Evolutionary conservation across 768 basidiomycete species (phyloP).

Genomic region (Pisolithus orientalis): DNA sequence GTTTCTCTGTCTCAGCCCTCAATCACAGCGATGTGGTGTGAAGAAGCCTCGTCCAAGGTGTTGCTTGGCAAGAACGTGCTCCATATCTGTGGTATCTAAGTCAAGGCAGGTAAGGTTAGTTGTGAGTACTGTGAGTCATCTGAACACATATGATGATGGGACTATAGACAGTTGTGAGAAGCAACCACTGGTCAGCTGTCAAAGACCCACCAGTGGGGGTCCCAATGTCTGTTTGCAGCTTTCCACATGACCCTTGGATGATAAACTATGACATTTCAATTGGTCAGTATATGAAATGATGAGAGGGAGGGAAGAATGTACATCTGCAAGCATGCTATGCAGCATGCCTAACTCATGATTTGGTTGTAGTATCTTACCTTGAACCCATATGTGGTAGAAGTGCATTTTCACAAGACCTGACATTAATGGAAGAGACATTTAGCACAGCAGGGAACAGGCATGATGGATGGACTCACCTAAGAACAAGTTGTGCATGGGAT

Average conservation of each 20-base stretch:
- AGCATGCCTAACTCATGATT: not conserved
- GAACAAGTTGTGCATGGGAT: conserved; percentile 25
- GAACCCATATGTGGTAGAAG: conserved; percentile 23
- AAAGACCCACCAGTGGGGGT: conserved; percentile 29
- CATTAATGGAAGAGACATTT: not conserved
- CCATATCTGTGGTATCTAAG: conserved; percentile 13
- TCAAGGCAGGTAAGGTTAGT: not conserved
- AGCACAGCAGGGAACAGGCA: not conserved
- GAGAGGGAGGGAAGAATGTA: not conserved
- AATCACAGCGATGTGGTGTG: too few species aligned
- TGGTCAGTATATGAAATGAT: not conserved
- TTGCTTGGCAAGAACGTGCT: too few species aligned
- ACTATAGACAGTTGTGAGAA: conserved; percentile 22
- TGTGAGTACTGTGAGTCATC: not conserved
- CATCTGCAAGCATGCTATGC: not conserved
- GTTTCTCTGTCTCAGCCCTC: too few species aligned
- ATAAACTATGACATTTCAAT: not conserved
- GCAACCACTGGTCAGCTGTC: conserved; percentile 30
- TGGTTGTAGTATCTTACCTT: conserved; percentile 10
- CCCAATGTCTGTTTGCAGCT: conserved; percentile 22
- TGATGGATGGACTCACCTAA: not conserved
- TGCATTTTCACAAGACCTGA: conserved; percentile 20
- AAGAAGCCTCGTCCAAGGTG: too few species aligned
- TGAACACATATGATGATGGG: conserved; percentile 22
- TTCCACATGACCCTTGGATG: not conserved